Evolutionary conservation across 78 protist species (phyloP), one percentile per base, ranked within the genome.

Genomic region (Isochrysis galbana): DNA sequence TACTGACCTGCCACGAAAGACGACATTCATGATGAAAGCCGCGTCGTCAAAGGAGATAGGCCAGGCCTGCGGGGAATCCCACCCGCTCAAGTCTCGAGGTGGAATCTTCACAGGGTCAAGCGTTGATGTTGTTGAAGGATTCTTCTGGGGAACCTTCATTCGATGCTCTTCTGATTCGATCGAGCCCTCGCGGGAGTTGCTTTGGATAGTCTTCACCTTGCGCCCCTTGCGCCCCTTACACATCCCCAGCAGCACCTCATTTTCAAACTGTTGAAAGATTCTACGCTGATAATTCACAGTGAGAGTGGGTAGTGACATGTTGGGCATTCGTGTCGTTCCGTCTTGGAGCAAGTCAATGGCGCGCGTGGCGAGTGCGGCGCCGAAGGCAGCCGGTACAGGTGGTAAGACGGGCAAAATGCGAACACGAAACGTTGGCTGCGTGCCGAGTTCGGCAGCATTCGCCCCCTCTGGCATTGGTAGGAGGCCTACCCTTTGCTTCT

Each of bases 1-100:
- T n/a, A n/a, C n/a, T n/a, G n/a, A n/a, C n/a, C n/a, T n/a, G 84
- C 84, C 4, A 29, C 84, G 84, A 46, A 77, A 77, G 84, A 77
- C n/a, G 84, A 22, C 46, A 46, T 21, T 21, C 29, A 77, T 46
- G 47, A 77, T 32, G 34, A 39, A 14, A 19, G 32, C 21, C 34
- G 39, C 84, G 34, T 77, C 84, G 46, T 39, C 32, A 17, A 21
- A 10, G 14, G n/a, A 3, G 74, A 61, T 3, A 23, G 74, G 74
- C 74, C 74, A 61, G 29, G 61, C 61, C 61, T 51, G 29, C 29
- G 61, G 61, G 14, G 61, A 14, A 14, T 14, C 14, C 61, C 61
- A 51, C 61, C 14, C 61, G 61, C 29, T 7, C 29, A 51, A 14
- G 61, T 51, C 29, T 7, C 61, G 61, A 7, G 61, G 7, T 14